Evolutionary conservation across 495 filamentous ascomycete species (phyloP), one percentile per base, ranked within the genome.

Genomic region (Polyplosphaeria fusca): DNA sequence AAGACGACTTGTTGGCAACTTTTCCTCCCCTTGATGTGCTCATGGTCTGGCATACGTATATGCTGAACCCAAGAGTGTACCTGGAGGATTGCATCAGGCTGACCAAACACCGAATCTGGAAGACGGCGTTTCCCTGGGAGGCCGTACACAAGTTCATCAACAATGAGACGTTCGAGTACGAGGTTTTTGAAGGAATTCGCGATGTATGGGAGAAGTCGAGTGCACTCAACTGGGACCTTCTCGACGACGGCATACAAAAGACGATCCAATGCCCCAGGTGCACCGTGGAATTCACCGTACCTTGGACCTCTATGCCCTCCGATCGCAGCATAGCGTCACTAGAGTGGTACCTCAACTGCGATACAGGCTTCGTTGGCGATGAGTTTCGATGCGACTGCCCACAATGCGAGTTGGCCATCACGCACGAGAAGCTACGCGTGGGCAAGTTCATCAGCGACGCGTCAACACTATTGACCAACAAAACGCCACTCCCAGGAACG

Each of bases 21-120:
- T 25, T 69, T 16, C 71, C 71, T 0, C 71, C 70, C 2, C 59
- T 74, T 4, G 89, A 95, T 67, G 82, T 95, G 2, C 70, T 95
- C 40, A 89, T 95, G 88, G 88, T 94, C 0, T 93, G 87, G 88
- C 90, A 95, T 70, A 75, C 86, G 0, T 87, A 89, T 61, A 84
- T 91, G 83, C 79, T 95, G 2, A 94, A 92, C 58, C 90, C 90
- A 1, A 75, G 86, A 24, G 73, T 74, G 39, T 95, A 84, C 66
- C 78, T 89, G 2, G 89, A 95, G 61, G 90, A 95, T 66, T 85
- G 85, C 60, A 71, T 92, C 45, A 76, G 87, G 18, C 72, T 76
- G 23, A 82, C 79, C 0, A 71, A 84, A 32, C 74, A 78, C 54
- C 63, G 70, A 2, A 68, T 91, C 22, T 91, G 87, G 82, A 69